Conservation (phyloP, 2,329 filamentous ascomycete genomes). For the Penicillium sp. region DNA sequence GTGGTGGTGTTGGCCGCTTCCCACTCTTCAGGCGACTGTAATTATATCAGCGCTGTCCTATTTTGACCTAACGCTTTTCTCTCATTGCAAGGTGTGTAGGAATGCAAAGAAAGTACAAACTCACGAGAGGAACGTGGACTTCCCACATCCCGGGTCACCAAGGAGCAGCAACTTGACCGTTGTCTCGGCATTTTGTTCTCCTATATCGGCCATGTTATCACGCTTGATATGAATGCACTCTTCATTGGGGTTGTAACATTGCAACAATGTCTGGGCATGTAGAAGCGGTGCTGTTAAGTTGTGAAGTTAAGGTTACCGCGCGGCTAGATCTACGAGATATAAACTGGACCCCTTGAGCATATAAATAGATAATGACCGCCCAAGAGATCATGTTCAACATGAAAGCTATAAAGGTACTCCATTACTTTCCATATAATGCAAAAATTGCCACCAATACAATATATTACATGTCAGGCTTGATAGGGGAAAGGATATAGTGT, state of each 20-base stretch:
- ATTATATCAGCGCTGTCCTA: not conserved
- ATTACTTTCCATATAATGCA: not conserved
- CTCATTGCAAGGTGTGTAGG: not conserved
- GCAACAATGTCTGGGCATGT: not conserved
- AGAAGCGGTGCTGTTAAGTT: not conserved
- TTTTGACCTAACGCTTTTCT: not conserved
- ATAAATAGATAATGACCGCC: not conserved
- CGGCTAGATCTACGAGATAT: constrained; percentile 5
- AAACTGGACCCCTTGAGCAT: not conserved
- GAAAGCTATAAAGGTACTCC: not conserved
- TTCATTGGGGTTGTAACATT: not conserved
- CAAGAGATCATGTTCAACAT: not conserved
- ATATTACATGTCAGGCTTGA: not conserved
- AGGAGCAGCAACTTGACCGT: constrained; percentile 50
- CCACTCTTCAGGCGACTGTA: constrained; percentile 21
- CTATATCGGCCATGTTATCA: constrained; percentile 8
- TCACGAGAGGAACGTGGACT: constrained; percentile 60
- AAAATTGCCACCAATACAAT: not conserved
- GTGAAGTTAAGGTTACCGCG: not conserved
- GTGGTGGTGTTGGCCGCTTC: constrained; percentile 3
- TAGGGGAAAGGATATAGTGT: not conserved
- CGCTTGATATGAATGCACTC: not conserved
- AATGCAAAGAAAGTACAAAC: constrained; percentile 25
- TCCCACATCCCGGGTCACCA: constrained; percentile 57
- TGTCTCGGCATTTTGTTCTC: constrained; percentile 6